Evolutionary conservation across 352 stramenopile species (phyloP).

Genomic region (Globisporangium perplexum): DNA sequence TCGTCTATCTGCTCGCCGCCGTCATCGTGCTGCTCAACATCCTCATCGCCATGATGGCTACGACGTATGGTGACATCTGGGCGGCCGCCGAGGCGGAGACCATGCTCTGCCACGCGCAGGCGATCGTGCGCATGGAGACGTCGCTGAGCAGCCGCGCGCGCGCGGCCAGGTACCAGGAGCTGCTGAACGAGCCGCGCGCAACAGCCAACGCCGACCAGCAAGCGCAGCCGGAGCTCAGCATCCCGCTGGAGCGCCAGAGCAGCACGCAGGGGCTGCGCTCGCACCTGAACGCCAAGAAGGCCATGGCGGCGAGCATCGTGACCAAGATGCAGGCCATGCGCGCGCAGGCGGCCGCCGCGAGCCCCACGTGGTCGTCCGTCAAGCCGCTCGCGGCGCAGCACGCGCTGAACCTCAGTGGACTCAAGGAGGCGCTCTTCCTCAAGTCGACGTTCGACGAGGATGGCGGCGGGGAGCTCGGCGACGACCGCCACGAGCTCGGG

Average conservation of each 20-base stretch:
- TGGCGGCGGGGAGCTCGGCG: neutral
- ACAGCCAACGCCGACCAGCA: neutral
- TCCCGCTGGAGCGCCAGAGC: constrained; percentile 7
- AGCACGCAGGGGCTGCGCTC: constrained; percentile 3
- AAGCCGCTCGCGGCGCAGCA: constrained; percentile 8
- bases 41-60: constrained; percentile 35
- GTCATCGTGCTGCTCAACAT: constrained; percentile 34
- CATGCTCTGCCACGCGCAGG: constrained; percentile 12
- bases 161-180: constrained; percentile 3
- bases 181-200: neutral
- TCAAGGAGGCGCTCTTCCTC: constrained; percentile 14
- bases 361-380: constrained; percentile 8
- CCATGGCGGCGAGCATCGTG: constrained; percentile 13
- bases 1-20: constrained; percentile 15
- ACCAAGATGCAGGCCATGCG: constrained; percentile 12
- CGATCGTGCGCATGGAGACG: constrained; percentile 20
- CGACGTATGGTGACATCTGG: constrained; percentile 19
- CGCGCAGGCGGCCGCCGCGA: constrained; percentile 5
- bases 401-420: constrained; percentile 9
- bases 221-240: neutral
- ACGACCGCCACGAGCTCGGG: constrained; percentile 2
- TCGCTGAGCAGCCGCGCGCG: constrained; percentile 2
- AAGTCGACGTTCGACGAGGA: constrained; percentile 15
- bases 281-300: constrained; percentile 6
- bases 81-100: constrained; percentile 12